phyloP scores from a whole-genome alignment of 2,329 filamentous ascomycete species.

The Botrytis hyacinthi region DNA sequence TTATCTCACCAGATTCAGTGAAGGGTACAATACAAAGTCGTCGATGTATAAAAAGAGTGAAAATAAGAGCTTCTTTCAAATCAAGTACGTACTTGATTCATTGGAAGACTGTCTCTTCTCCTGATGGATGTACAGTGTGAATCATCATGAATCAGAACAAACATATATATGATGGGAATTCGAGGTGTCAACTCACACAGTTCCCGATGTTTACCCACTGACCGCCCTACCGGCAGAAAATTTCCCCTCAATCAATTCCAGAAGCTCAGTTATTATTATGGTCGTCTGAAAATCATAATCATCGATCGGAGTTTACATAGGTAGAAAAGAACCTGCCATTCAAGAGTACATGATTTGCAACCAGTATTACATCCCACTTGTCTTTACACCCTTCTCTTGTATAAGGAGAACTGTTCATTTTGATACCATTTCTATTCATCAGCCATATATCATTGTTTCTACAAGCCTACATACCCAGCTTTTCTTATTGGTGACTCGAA shows the following conservation, averaged over 20 bases:
- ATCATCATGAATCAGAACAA: neutral
- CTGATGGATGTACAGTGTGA: neutral
- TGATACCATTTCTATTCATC: neutral
- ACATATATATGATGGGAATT: neutral
- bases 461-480: neutral
- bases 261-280: neutral
- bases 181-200: neutral
- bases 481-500: slow-evolving; percentile 1
- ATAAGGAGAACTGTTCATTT: neutral
- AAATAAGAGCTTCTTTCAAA: neutral
- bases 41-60: neutral
- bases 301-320: neutral
- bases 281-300: neutral
- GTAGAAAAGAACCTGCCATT: neutral
- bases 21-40: neutral
- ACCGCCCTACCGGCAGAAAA: slow-evolving; percentile 11
- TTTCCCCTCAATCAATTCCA: neutral
- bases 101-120: neutral
- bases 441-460: neutral
- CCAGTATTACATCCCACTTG: neutral
- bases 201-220: neutral
- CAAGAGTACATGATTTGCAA: neutral
- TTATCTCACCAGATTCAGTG: neutral
- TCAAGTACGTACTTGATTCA: neutral
- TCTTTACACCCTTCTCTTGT: neutral